These are phyloP conservation scores for Malus hybrid DNA, from an alignment of 331 rosid genomes.

Conservation along the genomic window DNA sequence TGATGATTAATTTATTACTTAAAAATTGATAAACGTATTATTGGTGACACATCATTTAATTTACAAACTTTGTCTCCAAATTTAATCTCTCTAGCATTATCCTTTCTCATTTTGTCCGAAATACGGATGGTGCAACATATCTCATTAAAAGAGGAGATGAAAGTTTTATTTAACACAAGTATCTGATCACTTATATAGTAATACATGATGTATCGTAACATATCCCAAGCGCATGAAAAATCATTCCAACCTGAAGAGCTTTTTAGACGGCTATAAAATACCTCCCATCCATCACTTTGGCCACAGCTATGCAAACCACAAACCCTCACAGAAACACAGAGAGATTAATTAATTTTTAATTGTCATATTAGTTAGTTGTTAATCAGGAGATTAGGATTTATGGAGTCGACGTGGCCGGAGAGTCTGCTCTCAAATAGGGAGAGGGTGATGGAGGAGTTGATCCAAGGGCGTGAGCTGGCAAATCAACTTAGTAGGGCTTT, in stretches of 20 bases:
- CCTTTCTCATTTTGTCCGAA: too few species aligned
- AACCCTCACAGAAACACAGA: neutral
- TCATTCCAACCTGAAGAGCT: neutral
- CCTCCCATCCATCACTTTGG: neutral
- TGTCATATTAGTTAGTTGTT: neutral
- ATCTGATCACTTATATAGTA: too few species aligned
- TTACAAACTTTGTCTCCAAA: too few species aligned
- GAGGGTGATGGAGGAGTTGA: conserved; percentile 1
- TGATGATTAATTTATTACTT: too few species aligned
- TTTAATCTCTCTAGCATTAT: too few species aligned
- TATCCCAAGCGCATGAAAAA: too few species aligned
- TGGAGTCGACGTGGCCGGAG: neutral
- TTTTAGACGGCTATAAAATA: neutral
- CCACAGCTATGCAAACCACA: neutral
- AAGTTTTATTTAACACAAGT: too few species aligned
- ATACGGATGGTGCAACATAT: too few species aligned
- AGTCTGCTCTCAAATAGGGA: neutral
- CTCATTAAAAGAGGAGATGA: too few species aligned
- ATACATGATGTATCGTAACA: too few species aligned
- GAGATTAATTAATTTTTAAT: neutral
- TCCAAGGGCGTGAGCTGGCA: neutral
- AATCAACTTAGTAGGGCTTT: neutral
- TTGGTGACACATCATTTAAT: too few species aligned
- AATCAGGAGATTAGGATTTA: neutral
- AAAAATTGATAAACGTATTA: too few species aligned